phyloP scores from a whole-genome alignment of 2,329 filamentous ascomycete species.

The Rhinocladiella mackenziei region DNA sequence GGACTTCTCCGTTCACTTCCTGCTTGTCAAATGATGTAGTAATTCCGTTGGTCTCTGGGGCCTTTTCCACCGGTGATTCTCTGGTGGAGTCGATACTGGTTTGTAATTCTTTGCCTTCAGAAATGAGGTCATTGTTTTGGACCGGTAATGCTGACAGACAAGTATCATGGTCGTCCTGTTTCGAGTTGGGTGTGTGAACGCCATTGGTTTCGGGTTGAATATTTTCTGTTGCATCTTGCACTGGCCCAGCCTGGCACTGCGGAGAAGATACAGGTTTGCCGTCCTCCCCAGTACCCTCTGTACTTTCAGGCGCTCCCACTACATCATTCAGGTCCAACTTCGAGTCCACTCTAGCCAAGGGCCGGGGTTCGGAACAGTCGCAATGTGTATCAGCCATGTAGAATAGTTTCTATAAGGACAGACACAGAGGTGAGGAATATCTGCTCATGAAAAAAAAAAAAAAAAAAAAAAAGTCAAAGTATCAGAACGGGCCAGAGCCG shows the following conservation, averaged over 20 bases:
- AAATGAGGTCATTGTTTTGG: not conserved
- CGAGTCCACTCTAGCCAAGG: not conserved
- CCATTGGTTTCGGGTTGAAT: not conserved
- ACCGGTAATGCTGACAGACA: no score
- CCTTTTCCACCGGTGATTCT: not conserved
- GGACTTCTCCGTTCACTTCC: no score
- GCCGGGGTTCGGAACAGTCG: not conserved
- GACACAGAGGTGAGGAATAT: not conserved
- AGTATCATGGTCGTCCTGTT: no score
- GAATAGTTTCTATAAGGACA: not conserved
- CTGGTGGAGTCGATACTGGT: not conserved
- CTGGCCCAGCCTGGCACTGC: no score
- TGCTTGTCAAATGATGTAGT: not conserved
- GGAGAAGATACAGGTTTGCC: no score
- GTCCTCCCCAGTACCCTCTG: no score
- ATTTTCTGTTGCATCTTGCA: no score
- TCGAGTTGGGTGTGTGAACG: no score
- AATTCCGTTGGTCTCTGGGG: not conserved
- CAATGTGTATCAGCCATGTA: not conserved
- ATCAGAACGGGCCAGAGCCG: no score
- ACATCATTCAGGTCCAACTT: not conserved
- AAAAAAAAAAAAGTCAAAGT: no score
- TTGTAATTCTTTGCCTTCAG: not conserved
- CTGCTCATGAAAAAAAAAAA: not conserved
- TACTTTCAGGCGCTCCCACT: no score